These are phyloP conservation scores for Theileria parva DNA, from an alignment of 169 alveolate genomes.

Conservation along the genomic window DNA sequence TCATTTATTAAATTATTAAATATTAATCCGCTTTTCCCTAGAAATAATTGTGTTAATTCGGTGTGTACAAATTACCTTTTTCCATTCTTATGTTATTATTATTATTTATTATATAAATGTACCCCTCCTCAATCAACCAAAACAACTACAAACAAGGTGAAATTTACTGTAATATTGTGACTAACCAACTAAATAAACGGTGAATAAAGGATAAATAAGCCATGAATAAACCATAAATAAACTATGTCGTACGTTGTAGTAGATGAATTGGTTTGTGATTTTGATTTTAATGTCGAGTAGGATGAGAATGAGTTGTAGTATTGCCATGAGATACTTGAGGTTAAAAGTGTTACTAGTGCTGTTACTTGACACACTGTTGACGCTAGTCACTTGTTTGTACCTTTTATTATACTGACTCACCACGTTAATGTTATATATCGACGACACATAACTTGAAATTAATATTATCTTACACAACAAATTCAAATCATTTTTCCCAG, in stretches of 20 bases:
- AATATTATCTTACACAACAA: neutral
- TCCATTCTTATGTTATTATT: neutral
- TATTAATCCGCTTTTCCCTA: slow-evolving; percentile 3
- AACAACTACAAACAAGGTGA: neutral
- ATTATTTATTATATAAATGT: neutral
- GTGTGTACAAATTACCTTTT: neutral
- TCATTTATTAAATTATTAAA: neutral
- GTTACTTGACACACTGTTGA: neutral
- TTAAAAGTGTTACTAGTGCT: neutral
- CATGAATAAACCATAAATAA: too few relatives aligned
- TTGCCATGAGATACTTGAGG: neutral
- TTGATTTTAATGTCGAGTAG: neutral
- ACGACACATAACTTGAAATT: neutral
- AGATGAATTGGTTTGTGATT: neutral
- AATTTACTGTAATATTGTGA: too few relatives aligned
- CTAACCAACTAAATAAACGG: neutral
- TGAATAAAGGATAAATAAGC: too few relatives aligned
- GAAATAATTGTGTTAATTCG: too few relatives aligned
- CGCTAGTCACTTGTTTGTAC: neutral
- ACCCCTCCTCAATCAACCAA: slow-evolving; percentile 1
- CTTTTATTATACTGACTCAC: slow-evolving; percentile 1
- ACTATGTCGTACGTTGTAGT: neutral
- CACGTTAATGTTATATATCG: neutral
- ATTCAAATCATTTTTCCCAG: neutral
- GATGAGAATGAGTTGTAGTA: neutral